These are phyloP conservation scores for Periconia sp. DNA, from an alignment of 2,329 filamentous ascomycete genomes.

Conservation along the genomic window DNA sequence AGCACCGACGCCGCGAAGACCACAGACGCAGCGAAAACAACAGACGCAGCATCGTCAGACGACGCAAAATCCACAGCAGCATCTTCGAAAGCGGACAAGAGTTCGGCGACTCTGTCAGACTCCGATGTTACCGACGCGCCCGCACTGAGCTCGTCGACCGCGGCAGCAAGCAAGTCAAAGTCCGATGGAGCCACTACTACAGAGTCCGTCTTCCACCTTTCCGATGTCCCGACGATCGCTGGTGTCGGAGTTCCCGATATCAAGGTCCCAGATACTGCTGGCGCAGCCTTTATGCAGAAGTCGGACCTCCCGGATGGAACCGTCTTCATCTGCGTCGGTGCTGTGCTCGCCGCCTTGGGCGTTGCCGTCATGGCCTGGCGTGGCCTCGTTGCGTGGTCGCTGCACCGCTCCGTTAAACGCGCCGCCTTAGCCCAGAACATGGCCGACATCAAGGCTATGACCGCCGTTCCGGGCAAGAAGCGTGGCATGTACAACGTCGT, in stretches of 20 bases:
- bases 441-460: conserved; percentile 72
- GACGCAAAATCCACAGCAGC: not conserved
- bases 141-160: conserved; percentile 13
- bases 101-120: no score
- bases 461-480: conserved; percentile 43
- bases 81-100: not conserved
- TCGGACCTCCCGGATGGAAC: conserved; percentile 88
- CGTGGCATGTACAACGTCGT: conserved; percentile 52
- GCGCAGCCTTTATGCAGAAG: conserved; percentile 90
- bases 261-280: conserved; percentile 78
- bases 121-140: conserved; percentile 3
- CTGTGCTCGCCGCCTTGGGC: conserved; percentile 82
- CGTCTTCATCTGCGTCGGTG: conserved; percentile 93
- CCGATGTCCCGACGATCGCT: conserved; percentile 60
- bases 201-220: conserved; percentile 35
- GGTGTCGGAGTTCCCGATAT: conserved; percentile 69
- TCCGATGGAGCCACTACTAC: conserved; percentile 19
- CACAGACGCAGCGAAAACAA: conserved; percentile 15
- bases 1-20: conserved; percentile 11
- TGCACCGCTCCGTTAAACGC: conserved; percentile 88
- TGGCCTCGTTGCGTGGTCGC: conserved; percentile 82
- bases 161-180: conserved; percentile 15
- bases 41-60: conserved; percentile 9
- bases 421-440: conserved; percentile 78
- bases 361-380: conserved; percentile 88